Conservation (phyloP, 768 basidiomycete genomes). For the Mycena epipterygia region DNA sequence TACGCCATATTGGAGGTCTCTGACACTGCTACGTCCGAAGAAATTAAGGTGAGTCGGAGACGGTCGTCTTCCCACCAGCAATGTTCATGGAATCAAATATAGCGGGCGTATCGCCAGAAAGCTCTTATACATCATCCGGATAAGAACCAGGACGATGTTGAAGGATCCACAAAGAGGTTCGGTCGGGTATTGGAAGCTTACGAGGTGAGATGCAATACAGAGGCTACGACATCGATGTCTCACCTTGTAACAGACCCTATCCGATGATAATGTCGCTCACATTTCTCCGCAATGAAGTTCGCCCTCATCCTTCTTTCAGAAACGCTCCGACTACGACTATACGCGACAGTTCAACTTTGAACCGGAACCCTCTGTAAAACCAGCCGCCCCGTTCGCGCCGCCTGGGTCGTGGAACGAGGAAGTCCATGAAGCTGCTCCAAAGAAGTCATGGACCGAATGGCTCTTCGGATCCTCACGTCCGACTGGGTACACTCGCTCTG, state of each 20-base stretch:
- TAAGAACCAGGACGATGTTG: constrained; percentile 77
- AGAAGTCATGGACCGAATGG: constrained; percentile 22
- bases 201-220: constrained; percentile 64
- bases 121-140: constrained; percentile 78
- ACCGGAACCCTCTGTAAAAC: background rate
- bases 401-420: constrained; percentile 24
- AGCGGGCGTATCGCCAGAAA: constrained; percentile 76
- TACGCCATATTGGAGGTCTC: constrained; percentile 38
- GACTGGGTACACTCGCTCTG: background rate
- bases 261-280: constrained; percentile 20
- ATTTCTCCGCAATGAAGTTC: background rate
- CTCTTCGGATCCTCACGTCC: background rate
- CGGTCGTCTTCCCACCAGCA: background rate
- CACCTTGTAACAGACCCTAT: constrained; percentile 28
- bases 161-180: constrained; percentile 78
- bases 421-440: background rate
- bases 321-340: constrained; percentile 9
- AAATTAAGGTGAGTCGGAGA: constrained; percentile 34
- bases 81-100: background rate
- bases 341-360: background rate
- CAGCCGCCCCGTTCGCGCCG: background rate
- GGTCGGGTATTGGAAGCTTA: constrained; percentile 82
- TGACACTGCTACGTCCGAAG: constrained; percentile 34
- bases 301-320: background rate
- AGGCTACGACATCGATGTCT: background rate